Base-by-base conservation (phyloP, 2,329 filamentous ascomycete species). In the Magnaporthales sp. region DNA sequence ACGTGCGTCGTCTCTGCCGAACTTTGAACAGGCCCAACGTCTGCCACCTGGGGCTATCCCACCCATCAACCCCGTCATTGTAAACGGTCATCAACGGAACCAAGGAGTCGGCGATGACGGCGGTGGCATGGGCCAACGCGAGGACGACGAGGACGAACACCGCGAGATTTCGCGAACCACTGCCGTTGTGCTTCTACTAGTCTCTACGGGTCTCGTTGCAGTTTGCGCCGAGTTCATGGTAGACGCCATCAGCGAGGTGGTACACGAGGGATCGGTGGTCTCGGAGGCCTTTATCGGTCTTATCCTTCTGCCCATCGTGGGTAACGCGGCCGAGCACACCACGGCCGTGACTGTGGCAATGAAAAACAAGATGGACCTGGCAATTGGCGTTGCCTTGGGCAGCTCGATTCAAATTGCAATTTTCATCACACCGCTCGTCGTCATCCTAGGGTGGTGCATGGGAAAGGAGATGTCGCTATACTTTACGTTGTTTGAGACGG, bases 401-500 rank as follows among this genome's bases (percentile, higher is more conserved):
- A 86, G 82, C 10, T 82, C 81, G 0, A 87, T 89, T 67, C 86
- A 89, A 71, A 88, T 89, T 65, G 82, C 85, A 0, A 77, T 89
- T 0, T 86, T 87, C 68, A 82, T 89, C 2, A 85, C 85, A 0
- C 86, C 86, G 0, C 75, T 88, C 60, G 82, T 87, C 3, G 83
- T 89, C 13, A 76, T 88, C 2, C 80, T 87, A 10, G 85, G 84
- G 15, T 89, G 86, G 86, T 78, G 79, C 68, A 76, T 88, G 70
- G 73, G 78, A 13, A 81, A 81, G 54, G 80, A 86, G 24, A 82
- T 88, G 75, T 80, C 85, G n/a, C 80, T 92, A 63, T 89, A 90
- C 70, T 92, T 92, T 76, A 89, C 89, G 71, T 83, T 88, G 46
- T 92, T 92, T 73, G 90, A 92, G 78, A 91, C 89, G 0, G 86